Conservation (phyloP, 2,329 filamentous ascomycete genomes). For the Xylariomycetidae sp. region DNA sequence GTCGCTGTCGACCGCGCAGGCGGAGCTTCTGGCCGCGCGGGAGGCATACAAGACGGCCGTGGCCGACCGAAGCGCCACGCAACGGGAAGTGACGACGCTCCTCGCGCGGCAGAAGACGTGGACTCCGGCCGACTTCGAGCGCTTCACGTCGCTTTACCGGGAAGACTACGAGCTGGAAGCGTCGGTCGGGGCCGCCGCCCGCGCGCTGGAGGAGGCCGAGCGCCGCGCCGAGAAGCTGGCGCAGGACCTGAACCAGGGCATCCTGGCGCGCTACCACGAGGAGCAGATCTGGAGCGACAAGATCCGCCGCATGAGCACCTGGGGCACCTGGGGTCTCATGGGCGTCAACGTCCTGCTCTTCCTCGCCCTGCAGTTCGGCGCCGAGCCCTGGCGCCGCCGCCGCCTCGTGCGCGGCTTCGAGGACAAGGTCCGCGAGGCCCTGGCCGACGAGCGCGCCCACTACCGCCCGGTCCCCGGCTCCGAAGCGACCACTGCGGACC, state of each 20-base stretch:
- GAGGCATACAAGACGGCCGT: constrained; percentile 77
- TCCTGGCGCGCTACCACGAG: constrained; percentile 90
- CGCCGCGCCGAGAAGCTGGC: constrained; percentile 71
- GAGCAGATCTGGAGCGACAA: constrained; percentile 99
- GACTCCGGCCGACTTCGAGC: constrained; percentile 80
- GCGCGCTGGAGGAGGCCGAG: constrained; percentile 69
- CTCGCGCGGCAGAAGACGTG: constrained; percentile 92
- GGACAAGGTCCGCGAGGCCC: constrained; percentile 63
- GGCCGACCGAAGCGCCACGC: constrained; percentile 74
- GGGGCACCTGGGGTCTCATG: constrained; percentile 98
- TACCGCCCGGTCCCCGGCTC: too few species aligned
- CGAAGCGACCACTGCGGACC: neutral
- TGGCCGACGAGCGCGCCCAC: constrained; percentile 60
- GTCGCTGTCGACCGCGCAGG: constrained; percentile 53
- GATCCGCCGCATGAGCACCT: constrained; percentile 91
- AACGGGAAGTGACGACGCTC: constrained; percentile 91
- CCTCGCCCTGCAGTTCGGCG: constrained; percentile 76
- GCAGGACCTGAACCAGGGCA: constrained; percentile 70
- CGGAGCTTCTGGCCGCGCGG: constrained; percentile 64
- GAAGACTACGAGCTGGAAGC: constrained; percentile 91
- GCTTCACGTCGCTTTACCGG: constrained; percentile 88
- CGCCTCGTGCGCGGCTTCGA: constrained; percentile 79
- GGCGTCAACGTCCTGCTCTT: constrained; percentile 90
- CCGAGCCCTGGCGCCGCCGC: constrained; percentile 85
- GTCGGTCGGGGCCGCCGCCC: constrained; percentile 65